Evolutionary conservation across 345 rosid genomes (phyloP).

Genomic region (Citrus reticulata): DNA sequence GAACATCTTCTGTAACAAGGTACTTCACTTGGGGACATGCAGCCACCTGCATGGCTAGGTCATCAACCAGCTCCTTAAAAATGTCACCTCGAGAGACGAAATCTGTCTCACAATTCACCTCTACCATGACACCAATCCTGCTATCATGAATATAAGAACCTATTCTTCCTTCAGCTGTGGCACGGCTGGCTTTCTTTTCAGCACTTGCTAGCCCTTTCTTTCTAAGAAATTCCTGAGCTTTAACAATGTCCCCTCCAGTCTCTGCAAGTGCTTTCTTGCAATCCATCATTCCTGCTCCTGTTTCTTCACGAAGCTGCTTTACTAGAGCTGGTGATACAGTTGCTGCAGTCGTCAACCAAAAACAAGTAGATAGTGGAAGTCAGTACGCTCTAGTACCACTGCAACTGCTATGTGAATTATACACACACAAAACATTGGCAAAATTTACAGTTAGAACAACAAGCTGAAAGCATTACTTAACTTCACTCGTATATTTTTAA

Average conservation of each 20-base stretch:
- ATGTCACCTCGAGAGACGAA: conserved; percentile 94
- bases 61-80: conserved; percentile 90
- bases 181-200: conserved; percentile 87
- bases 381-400: not conserved
- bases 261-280: conserved; percentile 88
- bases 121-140: conserved; percentile 90
- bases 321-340: conserved; percentile 79
- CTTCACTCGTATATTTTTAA: not conserved
- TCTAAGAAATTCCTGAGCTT: conserved; percentile 90
- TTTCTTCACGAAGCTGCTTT: conserved; percentile 95
- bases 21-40: conserved; percentile 90
- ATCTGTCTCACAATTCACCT: conserved; percentile 96
- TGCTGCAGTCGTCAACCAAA: conserved; percentile 29
- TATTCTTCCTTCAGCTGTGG: conserved; percentile 93
- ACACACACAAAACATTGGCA: not conserved
- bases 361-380: not conserved
- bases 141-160: conserved; percentile 93
- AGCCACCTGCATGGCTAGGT: conserved; percentile 96
- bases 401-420: not conserved
- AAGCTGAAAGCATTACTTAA: not conserved
- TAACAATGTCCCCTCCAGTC: conserved; percentile 74
- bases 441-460: not conserved
- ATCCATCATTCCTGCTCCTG: conserved; percentile 99
- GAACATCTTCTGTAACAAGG: conserved; percentile 79
- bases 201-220: conserved; percentile 95